Evolutionary conservation across 345 rosid genomes (phyloP), one percentile per base, ranked within the genome.

Genomic region (Brassica incana): DNA sequence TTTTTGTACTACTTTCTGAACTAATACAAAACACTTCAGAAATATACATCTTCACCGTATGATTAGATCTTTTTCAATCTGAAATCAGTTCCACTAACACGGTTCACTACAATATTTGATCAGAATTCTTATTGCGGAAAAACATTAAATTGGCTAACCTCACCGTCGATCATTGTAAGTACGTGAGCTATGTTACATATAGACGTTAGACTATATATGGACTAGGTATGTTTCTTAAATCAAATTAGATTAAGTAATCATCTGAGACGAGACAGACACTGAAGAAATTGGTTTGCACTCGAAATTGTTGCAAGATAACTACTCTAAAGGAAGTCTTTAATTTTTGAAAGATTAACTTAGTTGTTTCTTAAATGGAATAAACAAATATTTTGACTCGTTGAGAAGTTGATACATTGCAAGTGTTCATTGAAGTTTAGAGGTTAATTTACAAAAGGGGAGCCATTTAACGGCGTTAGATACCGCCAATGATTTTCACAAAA

Each of bases 391-490:
- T 40, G 14, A 40, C 48, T 40, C 48, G 48, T 40, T 40, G 38
- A 33, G 48, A 40, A 36, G 43, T 45, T 45, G 12, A 45, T 3
- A 45, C 15, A 45, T 61, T 0, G n/a, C 7, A 54, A 54, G 9
- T 2, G 23, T 54, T 54, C 7, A 6, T 1, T 7, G 9, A 11
- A 59, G 66, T 6, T 9, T 18, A 18, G 33, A 27, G 35, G 3
- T 33, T 66, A 33, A n/a, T n/a, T 27, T 10, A 67, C 67, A 38
- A 36, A 32, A 61, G 25, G 5, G 69, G 59, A 63, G 70, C 6
- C 1, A 63, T 6, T 11, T 50, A 65, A 78, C 81, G 72, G 76
- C 77, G 81, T 71, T 64, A 78, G 52, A 65, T 2, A 18, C 33
- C 33, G 69, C 61, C 67, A 78, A 65, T 61, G 27, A 45, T 52